These are phyloP conservation scores for Ophiostoma angusticollis DNA, from an alignment of 2,329 filamentous ascomycete genomes.

Conservation along the genomic window DNA sequence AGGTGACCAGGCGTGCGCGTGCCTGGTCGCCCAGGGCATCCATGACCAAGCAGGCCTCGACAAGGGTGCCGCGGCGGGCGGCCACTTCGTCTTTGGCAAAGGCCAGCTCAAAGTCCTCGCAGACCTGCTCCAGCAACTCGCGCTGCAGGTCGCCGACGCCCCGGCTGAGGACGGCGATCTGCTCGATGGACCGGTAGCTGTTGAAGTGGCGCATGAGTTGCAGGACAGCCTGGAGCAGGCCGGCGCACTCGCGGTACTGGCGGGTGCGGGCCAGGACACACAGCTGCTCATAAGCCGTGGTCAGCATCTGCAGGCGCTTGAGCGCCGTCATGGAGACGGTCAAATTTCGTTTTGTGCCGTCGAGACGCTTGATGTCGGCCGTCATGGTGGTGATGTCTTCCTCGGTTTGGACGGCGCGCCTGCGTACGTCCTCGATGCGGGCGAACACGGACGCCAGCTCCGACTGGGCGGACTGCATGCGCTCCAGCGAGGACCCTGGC, in stretches of 20 bases:
- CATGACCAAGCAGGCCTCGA: constrained; percentile 86
- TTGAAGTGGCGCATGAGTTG: constrained; percentile 99
- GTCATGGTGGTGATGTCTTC: constrained; percentile 97
- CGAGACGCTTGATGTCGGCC: constrained; percentile 92
- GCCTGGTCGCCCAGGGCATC: constrained; percentile 87
- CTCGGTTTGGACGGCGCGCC: constrained; percentile 81
- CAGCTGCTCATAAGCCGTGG: constrained; percentile 96
- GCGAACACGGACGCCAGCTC: constrained; percentile 84
- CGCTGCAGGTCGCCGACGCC: constrained; percentile 90
- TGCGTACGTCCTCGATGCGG: constrained; percentile 87
- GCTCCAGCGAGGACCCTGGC: constrained; percentile 74
- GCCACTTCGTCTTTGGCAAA: constrained; percentile 81
- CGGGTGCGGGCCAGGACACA: constrained; percentile 68
- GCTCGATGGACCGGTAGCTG: constrained; percentile 92
- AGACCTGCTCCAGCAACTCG: constrained; percentile 92
- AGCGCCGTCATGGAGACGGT: constrained; percentile 96
- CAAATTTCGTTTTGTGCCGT: constrained; percentile 91
- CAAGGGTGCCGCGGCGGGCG: constrained; percentile 54
- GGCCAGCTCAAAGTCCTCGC: constrained; percentile 92
- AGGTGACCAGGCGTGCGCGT: constrained; percentile 68
- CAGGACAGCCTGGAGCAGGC: constrained; percentile 83
- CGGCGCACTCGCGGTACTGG: constrained; percentile 91
- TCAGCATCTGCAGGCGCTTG: constrained; percentile 95
- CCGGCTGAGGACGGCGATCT: constrained; percentile 84
- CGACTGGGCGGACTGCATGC: constrained; percentile 81